Percentiles rank a stretch among this genome's conserved stretches.
These are phyloP conservation scores for Rhizopogon roseolus DNA, from an alignment of 768 basidiomycete species.

Conservation along the genomic window DNA sequence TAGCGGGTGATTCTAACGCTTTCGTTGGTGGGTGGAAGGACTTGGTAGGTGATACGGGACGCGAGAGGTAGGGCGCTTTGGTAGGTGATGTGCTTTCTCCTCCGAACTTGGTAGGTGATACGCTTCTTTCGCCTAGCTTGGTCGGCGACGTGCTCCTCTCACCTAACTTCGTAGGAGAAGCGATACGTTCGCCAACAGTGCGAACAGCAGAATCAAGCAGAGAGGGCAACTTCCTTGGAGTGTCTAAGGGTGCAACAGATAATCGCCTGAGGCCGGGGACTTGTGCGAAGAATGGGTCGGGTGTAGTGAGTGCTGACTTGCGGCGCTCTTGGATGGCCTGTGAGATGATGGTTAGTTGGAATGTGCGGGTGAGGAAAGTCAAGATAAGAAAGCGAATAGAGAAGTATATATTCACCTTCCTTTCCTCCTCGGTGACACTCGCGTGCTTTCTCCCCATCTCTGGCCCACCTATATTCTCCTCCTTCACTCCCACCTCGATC, in stretches of 20 bases:
- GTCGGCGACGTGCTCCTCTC: not conserved
- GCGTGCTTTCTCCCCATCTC: slow-evolving; percentile 1
- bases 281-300: slow-evolving; percentile 47
- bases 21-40: not conserved
- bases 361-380: not conserved
- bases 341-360: not conserved
- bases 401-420: slow-evolving; percentile 4
- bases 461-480: not conserved
- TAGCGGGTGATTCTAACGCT: not conserved
- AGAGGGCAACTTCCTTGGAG: slow-evolving; percentile 1
- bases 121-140: not conserved
- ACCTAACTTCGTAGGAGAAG: not conserved
- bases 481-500: slow-evolving; percentile 21
- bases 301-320: slow-evolving; percentile 47
- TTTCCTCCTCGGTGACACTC: slow-evolving; percentile 13
- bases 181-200: not conserved
- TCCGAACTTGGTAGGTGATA: not conserved
- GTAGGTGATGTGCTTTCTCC: slow-evolving; percentile 4
- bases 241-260: slow-evolving; percentile 12
- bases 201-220: slow-evolving; percentile 1
- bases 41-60: slow-evolving; percentile 4
- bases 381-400: not conserved
- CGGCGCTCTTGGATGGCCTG: slow-evolving; percentile 62
- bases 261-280: slow-evolving; percentile 43
- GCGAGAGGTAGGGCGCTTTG: not conserved